These are phyloP conservation scores for Phytophthora colocasiae DNA, from an alignment of 352 stramenopile species.

Conservation along the genomic window DNA sequence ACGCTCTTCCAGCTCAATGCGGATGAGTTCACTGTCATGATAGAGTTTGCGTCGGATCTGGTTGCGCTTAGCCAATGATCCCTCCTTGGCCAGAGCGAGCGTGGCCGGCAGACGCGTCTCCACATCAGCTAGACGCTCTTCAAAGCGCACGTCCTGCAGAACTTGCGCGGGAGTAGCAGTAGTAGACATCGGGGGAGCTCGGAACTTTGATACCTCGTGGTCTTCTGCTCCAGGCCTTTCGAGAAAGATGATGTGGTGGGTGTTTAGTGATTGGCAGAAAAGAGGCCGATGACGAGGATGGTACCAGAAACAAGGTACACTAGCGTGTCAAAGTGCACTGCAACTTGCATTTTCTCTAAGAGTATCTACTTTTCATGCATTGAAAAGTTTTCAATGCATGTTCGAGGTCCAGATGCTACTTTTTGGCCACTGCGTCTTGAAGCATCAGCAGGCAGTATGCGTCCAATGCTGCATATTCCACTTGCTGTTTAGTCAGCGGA, in stretches of 20 bases:
- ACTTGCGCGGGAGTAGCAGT: conserved; percentile 60
- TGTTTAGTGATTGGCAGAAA: conserved; percentile 24
- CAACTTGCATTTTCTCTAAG: too few species aligned
- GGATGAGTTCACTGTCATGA: conserved; percentile 73
- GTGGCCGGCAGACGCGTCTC: conserved; percentile 53
- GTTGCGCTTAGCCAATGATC: conserved; percentile 77
- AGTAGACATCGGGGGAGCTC: conserved; percentile 5
- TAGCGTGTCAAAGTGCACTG: conserved; percentile 6
- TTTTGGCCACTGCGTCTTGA: conserved; percentile 31
- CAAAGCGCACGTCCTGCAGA: conserved; percentile 63
- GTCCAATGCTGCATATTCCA: conserved; percentile 78
- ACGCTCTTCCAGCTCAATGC: conserved; percentile 81
- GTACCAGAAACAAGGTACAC: conserved; percentile 7
- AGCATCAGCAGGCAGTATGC: conserved; percentile 86
- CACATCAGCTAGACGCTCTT: conserved; percentile 61
- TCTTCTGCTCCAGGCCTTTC: neutral
- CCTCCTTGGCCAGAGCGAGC: conserved; percentile 47
- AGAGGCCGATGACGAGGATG: conserved; percentile 9
- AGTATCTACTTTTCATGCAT: too few species aligned
- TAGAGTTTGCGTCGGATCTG: conserved; percentile 75
- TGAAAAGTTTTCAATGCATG: neutral
- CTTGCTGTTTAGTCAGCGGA: conserved; percentile 61
- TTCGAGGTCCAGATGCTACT: too few species aligned
- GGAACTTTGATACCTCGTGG: too few species aligned
- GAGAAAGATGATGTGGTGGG: conserved; percentile 8